These are phyloP conservation scores for Cladosporium cucumerinum DNA, from an alignment of 2,329 filamentous ascomycete genomes.

Conservation along the genomic window DNA sequence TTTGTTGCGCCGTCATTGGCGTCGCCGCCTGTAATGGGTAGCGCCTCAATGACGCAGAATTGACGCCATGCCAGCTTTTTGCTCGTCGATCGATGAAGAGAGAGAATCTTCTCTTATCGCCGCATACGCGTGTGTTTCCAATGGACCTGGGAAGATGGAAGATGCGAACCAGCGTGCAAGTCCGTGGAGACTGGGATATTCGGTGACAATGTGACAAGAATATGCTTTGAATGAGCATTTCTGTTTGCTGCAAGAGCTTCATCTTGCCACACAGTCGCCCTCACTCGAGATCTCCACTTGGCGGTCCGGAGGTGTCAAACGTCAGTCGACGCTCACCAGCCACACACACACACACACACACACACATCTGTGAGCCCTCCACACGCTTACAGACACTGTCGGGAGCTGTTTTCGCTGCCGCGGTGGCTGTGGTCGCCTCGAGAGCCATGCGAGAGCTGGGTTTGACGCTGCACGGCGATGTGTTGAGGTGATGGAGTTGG, in stretches of 20 bases:
- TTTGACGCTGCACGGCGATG: not conserved
- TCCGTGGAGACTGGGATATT: not conserved
- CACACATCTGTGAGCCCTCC: not conserved
- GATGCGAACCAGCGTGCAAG: not conserved
- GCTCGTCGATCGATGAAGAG: not conserved
- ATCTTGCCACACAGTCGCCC: not conserved
- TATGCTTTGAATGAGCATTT: not conserved
- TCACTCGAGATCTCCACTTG: not conserved
- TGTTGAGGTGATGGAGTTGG: not conserved
- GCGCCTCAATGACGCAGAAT: constrained; percentile 6
- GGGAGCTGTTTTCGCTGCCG: not conserved
- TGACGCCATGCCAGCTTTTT: constrained; percentile 10
- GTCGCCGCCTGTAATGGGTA: not conserved
- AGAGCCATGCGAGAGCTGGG: not conserved
- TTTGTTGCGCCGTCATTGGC: not conserved
- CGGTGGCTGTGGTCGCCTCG: not conserved
- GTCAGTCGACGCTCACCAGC: not conserved
- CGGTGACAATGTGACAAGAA: too few species aligned
- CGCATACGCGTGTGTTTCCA: not conserved
- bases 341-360: too few species aligned
- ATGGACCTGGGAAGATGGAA: not conserved
- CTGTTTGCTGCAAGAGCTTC: not conserved
- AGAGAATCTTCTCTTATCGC: not conserved
- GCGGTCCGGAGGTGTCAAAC: not conserved
- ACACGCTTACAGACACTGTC: not conserved